Base-by-base conservation (phyloP, 2,329 filamentous ascomycete genomes). In the Emericellopsis atlantica region DNA sequence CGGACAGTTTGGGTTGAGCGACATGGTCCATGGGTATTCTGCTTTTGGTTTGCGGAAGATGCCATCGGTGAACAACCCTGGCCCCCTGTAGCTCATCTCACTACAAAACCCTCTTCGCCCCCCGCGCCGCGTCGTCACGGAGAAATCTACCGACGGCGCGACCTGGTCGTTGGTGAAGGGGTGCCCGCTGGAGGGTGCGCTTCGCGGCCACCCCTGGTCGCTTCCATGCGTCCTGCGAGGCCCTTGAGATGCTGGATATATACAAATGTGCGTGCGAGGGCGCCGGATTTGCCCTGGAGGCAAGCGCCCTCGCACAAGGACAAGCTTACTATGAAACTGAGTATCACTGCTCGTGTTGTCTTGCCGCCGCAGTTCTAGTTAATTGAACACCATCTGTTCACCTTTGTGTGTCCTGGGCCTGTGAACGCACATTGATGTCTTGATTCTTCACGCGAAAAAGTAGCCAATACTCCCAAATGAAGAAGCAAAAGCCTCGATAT, bases 331-430 rank as follows among this genome's bases (percentile, higher is more conserved):
- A 51, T 50, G 54, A 52, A 46, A 53, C 50, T 52, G 50, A 53
- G 54, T 54, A 54, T 53, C 54, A 57, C 57, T 61, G 59, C 56
- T 60, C 54, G 54, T 55, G 58, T 53, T 57, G 51, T 48, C 52
- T 61, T 57, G 56, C 59, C 49, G 50, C 56, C 56, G 56, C 54
- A 59, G 53, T 64, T 64, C 55, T 64, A 65, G 58, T 61, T 65
- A 62, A 65, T 64, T 51, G 51, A 63, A 58, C 51, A 56, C 49
- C 44, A 47, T 48, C 43, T 41, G 39, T 49, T 46, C 41, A 36
- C 18, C 16, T 32, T 37, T 15, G 14, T 32, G 14, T 32, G 24
- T 5, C n/a, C n/a, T 22, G 3, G 6, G 26, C 6, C 26, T 29
- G 26, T 29, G 26, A 29, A 4, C 18, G 26, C 4, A 12, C 26